Conservation (phyloP, 805 yeast species). For the Suhomyces vadensis region DNA sequence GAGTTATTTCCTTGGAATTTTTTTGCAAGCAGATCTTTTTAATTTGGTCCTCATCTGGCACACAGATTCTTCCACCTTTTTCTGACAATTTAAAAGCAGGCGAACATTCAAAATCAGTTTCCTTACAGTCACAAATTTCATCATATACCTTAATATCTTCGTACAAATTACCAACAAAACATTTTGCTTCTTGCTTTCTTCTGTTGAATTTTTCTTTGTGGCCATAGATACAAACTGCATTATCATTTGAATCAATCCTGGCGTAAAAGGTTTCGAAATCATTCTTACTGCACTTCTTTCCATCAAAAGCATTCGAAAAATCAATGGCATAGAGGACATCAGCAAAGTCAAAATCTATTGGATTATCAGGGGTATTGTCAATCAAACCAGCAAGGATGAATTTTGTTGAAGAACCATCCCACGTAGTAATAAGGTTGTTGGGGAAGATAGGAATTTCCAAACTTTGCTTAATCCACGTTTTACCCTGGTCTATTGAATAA, state of each 20-base stretch:
- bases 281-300: slow-evolving; percentile 38
- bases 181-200: slow-evolving; percentile 63
- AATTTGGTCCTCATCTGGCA: slow-evolving; percentile 31
- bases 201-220: slow-evolving; percentile 61
- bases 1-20: slow-evolving; percentile 21
- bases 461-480: slow-evolving; percentile 56
- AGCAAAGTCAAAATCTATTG: slow-evolving; percentile 9
- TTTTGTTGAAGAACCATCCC: slow-evolving; percentile 68
- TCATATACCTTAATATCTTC: slow-evolving; percentile 49
- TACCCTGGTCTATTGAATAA: slow-evolving; percentile 75
- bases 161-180: slow-evolving; percentile 54
- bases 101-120: slow-evolving; percentile 71
- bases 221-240: slow-evolving; percentile 64
- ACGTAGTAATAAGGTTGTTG: slow-evolving; percentile 50
- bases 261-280: slow-evolving; percentile 72
- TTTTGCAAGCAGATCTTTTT: slow-evolving; percentile 24
- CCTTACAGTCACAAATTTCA: slow-evolving; percentile 64
- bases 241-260: slow-evolving; percentile 35
- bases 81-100: slow-evolving; percentile 40
- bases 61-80: slow-evolving; percentile 47
- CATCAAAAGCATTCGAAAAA: slow-evolving; percentile 57
- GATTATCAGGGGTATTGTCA: slow-evolving; percentile 14
- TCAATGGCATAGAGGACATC: slow-evolving; percentile 47
- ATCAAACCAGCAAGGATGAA: slow-evolving; percentile 52
- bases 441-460: slow-evolving; percentile 48